A percentile compares a stretch with the other conserved stretches of the same genome.
Evolutionary conservation across 164 flowering plant genomes (phyloP).

Genomic region (Euptelea pleiosperma): DNA sequence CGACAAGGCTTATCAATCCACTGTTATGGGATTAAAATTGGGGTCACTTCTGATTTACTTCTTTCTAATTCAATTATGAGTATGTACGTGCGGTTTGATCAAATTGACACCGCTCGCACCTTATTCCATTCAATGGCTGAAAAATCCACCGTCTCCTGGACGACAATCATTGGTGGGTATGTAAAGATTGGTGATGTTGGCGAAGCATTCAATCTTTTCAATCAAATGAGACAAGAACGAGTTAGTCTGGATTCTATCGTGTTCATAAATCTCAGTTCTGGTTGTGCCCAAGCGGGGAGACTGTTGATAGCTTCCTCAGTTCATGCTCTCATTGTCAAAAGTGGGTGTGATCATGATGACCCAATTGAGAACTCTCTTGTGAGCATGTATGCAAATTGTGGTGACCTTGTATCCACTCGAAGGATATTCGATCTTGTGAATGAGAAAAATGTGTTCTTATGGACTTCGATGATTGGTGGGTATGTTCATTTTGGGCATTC

Average conservation of each 20-base stretch:
- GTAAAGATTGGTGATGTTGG: conserved; percentile 17
- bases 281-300: conserved; percentile 21
- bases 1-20: conserved; percentile 27
- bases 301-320: conserved; percentile 22
- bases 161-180: conserved; percentile 31
- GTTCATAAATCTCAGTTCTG: conserved; percentile 21
- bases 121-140: conserved; percentile 27
- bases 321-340: conserved; percentile 31
- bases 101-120: conserved; percentile 21
- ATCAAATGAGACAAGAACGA: conserved; percentile 20
- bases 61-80: conserved; percentile 33
- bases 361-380: conserved; percentile 25
- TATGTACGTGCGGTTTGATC: conserved; percentile 24
- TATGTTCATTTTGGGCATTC: conserved; percentile 32
- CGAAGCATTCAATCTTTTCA: conserved; percentile 23
- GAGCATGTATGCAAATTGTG: conserved; percentile 33
- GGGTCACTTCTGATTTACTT: conserved; percentile 19
- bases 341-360: conserved; percentile 23
- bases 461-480: conserved; percentile 44
- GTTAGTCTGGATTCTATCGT: conserved; percentile 18
- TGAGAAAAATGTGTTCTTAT: conserved; percentile 25
- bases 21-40: conserved; percentile 27
- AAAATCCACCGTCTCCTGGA: conserved; percentile 37
- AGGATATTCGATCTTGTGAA: conserved; percentile 20
- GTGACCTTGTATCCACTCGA: conserved; percentile 27